Conservation (phyloP, 805 yeast species). For the Myxozyma nipponensis region DNA sequence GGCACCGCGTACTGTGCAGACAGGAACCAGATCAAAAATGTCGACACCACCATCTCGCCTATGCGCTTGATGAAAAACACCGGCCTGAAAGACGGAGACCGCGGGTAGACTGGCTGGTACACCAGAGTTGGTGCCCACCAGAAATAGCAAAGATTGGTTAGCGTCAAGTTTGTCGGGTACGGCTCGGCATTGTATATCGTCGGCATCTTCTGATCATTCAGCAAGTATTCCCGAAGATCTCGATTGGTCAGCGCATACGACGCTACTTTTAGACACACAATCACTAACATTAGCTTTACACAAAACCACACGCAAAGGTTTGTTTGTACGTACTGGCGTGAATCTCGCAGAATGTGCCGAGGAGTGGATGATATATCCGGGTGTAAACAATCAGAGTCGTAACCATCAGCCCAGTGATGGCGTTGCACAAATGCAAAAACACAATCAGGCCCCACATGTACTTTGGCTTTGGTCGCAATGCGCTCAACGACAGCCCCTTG, state of each 20-base stretch:
- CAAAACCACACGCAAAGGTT: too few relatives aligned
- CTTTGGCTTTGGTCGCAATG: conserved; percentile 27
- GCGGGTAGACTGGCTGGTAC: conserved; percentile 49
- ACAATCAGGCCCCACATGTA: conserved; percentile 36
- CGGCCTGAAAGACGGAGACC: conserved; percentile 35
- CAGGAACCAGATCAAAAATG: conserved; percentile 39
- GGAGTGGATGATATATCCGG: conserved; percentile 40
- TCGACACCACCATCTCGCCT: conserved; percentile 38
- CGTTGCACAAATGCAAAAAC: conserved; percentile 37
- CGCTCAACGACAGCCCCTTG: not conserved
- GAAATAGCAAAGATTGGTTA: conserved; percentile 39
- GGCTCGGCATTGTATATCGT: conserved; percentile 35
- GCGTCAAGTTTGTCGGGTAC: conserved; percentile 43
- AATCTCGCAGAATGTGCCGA: conserved; percentile 44
- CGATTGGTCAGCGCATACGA: conserved; percentile 45
- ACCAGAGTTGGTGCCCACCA: conserved; percentile 48
- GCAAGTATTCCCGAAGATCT: conserved; percentile 39
- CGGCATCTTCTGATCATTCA: conserved; percentile 34
- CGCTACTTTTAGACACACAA: conserved; percentile 41
- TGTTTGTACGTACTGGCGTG: conserved; percentile 37
- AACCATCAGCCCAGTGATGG: conserved; percentile 32
- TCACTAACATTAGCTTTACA: conserved; percentile 28
- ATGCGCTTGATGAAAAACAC: conserved; percentile 37
- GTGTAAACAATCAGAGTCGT: conserved; percentile 37
- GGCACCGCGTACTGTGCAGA: conserved; percentile 45